Evolutionary conservation across 768 basidiomycete genomes (phyloP), one percentile per base, ranked within the genome.

Genomic region (Rhodosporidiobolus sp.): DNA sequence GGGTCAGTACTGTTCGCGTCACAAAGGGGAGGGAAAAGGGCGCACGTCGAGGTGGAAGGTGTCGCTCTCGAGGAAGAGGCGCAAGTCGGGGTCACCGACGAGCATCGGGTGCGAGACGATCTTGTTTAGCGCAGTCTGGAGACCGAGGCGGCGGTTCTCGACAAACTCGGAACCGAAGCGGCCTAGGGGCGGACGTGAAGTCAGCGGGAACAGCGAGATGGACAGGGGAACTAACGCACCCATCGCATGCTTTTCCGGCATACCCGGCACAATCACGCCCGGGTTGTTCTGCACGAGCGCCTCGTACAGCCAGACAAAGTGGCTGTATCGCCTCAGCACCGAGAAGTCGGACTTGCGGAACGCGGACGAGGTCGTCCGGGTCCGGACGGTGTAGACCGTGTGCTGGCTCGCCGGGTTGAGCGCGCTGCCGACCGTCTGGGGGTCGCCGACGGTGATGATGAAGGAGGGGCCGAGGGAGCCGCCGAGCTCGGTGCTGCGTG

Each of bases 241-340:
- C 77, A 96, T 91, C 0, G 92, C 83, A 72, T 90, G 92, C 84
- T 99, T 99, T 81, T 95, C 96, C 0, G 96, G 96, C 10, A 90
- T 91, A 0, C 95, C 95, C 14, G 96, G 96, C 0, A 99, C 93
- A 50, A 98, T 90, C 4, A 98, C 94, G 16, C 96, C 96, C 6
- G 95, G 94, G 79, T 98, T 98, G 81, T 97, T 97, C 76, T 82
- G 80, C 0, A 88, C 89, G 3, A 99, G 85, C 0, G 89, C 88
- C 78, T 94, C 92, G 80, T 91, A 96, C 1, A 99, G 82, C 96
- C 96, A 98, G 28, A 97, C 86, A 78, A 98, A 99, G 81, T 99
- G 95, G 11, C 92, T 93, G 81, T 96, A 99, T 45, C 96, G 88
- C n/a, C 96, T 87, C 2, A 99, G 87, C 63, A 97, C 96, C 4